Evolutionary conservation across 2,329 filamentous ascomycete species (phyloP), one percentile per base, ranked within the genome.

Genomic region (Botrytis porri): DNA sequence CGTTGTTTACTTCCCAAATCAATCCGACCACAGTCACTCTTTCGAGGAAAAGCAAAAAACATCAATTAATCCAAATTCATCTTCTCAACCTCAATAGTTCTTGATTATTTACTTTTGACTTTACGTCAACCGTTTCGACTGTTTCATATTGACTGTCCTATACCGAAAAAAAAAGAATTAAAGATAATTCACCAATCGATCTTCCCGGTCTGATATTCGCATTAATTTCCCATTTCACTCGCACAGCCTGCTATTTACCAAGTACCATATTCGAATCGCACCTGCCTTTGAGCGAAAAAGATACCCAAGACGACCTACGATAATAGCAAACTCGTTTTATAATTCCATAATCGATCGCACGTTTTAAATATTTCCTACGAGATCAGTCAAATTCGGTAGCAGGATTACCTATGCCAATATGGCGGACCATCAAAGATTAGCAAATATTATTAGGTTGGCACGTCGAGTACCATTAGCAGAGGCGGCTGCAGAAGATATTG

Each of bases 1-100:
- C 84, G 32, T 79, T 78, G 72, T 60, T 66, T 66, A 35, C 29
- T 8, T 12, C 20, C 18, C 22, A 69, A 48, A 32, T 32, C 63
- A 76, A 74, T 78, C 77, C 77, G 80, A 78, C 45, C 74, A 72
- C 74, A 80, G 80, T 81, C 81, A 74, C 76, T 82, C 81, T 82
- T 82, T 75, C 37, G 70, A 71, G 61, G 70, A 66, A 45, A 66
- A 29, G n/a, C 32, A 54, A 45, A 45, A 14, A 65, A 9, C 22
- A 54, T 39, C 43, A 70, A 54, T 29, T n/a, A 39, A 62, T 57
- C 54, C 37, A 39, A 25, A 12, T 9, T 18, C 18, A 63, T 41
- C 37, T 41, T 41, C 43, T 18, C 25, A 61, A 63, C 51, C 45
- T 48, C 57, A 51, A 37, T 51, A 51, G 25, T 39, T 39, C 63